Percentiles rank a stretch among this genome's conserved stretches.
Conservation (phyloP, 805 yeast species). For the Suhomyces faveliae region DNA sequence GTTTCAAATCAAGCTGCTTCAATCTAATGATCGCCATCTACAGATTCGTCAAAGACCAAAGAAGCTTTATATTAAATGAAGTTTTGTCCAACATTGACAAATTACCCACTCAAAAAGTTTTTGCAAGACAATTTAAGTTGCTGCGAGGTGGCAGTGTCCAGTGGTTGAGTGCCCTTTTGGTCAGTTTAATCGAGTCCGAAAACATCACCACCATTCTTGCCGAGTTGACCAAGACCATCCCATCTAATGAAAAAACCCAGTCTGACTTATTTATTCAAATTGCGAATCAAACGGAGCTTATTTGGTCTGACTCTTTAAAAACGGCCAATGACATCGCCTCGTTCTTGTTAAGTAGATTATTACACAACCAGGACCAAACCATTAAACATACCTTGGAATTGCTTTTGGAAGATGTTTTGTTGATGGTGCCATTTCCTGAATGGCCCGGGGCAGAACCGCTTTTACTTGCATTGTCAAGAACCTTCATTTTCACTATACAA, state of each 20-base stretch:
- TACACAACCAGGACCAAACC: constrained; percentile 25
- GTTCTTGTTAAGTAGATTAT: constrained; percentile 16
- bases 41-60: constrained; percentile 44
- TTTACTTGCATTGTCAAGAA: constrained; percentile 43
- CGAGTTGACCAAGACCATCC: constrained; percentile 21
- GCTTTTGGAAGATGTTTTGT: constrained; percentile 55
- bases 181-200: constrained; percentile 37
- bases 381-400: constrained; percentile 46
- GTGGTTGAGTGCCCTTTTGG: constrained; percentile 44
- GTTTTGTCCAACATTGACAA: constrained; percentile 50
- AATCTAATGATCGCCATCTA: constrained; percentile 39
- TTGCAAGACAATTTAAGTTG: constrained; percentile 44
- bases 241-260: background rate
- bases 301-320: background rate
- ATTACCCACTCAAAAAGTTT: constrained; percentile 44
- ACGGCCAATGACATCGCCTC: constrained; percentile 29
- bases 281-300: background rate
- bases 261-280: background rate
- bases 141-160: constrained; percentile 50
- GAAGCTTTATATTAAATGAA: constrained; percentile 61
- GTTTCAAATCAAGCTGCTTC: constrained; percentile 26
- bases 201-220: background rate
- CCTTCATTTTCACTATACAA: constrained; percentile 40
- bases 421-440: constrained; percentile 51
- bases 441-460: constrained; percentile 61